phyloP scores from a whole-genome alignment of 495 filamentous ascomycete species.

The Penicillium simplicissimum region DNA sequence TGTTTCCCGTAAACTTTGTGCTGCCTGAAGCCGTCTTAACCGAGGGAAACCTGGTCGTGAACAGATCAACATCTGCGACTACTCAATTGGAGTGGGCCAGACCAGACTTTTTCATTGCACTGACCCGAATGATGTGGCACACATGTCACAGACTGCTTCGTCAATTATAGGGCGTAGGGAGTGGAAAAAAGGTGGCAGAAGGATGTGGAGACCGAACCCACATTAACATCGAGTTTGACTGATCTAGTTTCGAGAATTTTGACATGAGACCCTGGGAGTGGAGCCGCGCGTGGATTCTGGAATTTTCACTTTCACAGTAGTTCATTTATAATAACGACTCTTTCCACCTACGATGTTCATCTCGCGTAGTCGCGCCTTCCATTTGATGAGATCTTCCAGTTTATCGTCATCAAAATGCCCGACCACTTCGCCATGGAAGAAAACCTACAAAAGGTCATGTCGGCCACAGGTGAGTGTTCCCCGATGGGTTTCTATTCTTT shows the following conservation, averaged over 20 bases:
- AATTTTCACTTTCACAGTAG: slow-evolving; percentile 7
- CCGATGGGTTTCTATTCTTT: neutral
- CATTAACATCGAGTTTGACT: slow-evolving; percentile 15
- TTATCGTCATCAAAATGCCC: slow-evolving; percentile 18
- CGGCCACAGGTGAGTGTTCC: slow-evolving; percentile 21
- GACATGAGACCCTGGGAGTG: slow-evolving; percentile 14
- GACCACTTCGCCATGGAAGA: slow-evolving; percentile 25
- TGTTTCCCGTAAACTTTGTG: slow-evolving; percentile 15
- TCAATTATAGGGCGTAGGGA: slow-evolving; percentile 17
- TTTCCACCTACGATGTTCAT: slow-evolving; percentile 11
- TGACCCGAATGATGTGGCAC: slow-evolving; percentile 10
- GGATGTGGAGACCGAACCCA: slow-evolving; percentile 22
- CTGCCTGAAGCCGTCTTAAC: slow-evolving; percentile 27
- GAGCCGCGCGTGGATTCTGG: slow-evolving; percentile 5
- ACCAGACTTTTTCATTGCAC: slow-evolving; percentile 12
- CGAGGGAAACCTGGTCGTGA: slow-evolving; percentile 12
- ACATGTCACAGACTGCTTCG: slow-evolving; percentile 12
- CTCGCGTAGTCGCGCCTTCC: neutral
- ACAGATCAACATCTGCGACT: slow-evolving; percentile 24
- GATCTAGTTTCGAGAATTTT: slow-evolving; percentile 13
- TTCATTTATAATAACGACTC: slow-evolving; percentile 12
- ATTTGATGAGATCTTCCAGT: slow-evolving; percentile 6
- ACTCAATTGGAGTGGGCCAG: slow-evolving; percentile 18
- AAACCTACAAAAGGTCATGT: slow-evolving; percentile 28
- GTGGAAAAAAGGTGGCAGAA: slow-evolving; percentile 12